Base-by-base conservation (phyloP, 805 yeast species). In the Metschnikowia borealis region DNA sequence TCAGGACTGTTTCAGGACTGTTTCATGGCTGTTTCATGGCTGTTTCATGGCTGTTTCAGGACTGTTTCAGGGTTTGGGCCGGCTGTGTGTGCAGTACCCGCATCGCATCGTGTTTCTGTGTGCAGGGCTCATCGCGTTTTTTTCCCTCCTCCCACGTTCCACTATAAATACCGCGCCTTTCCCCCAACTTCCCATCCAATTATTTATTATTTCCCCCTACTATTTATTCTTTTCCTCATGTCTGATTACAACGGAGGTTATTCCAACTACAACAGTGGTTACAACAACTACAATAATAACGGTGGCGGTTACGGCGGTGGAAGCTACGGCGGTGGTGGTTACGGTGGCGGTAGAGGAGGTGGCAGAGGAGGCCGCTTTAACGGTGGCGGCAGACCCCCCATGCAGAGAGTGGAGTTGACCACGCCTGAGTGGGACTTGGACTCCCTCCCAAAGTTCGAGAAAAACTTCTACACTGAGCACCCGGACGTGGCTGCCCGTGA, bases 401-500 rank as follows among this genome's bases (percentile, higher is more conserved):
- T 73, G 53, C 76, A 72, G 52, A 65, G 75, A 60, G 66, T 67
- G 43, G 76, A 77, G 62, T 75, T 89, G 63, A 70, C 77, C 56
- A 80, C 82, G 57, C 97, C 91, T 62, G 82, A 86, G 55, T 94
- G 94, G 89, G 94, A 88, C 68, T 59, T 81, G 48, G 85, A 80
- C 53, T 69, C 82, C 38, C 75, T 94, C 65, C 96, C 96, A 62
- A 83, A 83, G 65, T 94, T 94, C 66, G 97, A 91, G 73, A 94
- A 94, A 78, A 89, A 94, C 72, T 94, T 94, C 67, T 94, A 94
- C 76, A 77, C 77, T 55, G 99, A 94, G 77, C 85, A 86, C 66
- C 87, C 88, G 52, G 70, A 70, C 48, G 98, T 94, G 54, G 71
- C 88, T 53, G 75, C 72, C 42, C 87, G 97, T 72, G 66, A 87